These are phyloP conservation scores for Berkeleyomyces basicola DNA, from an alignment of 2,329 filamentous ascomycete species.

Conservation along the genomic window DNA sequence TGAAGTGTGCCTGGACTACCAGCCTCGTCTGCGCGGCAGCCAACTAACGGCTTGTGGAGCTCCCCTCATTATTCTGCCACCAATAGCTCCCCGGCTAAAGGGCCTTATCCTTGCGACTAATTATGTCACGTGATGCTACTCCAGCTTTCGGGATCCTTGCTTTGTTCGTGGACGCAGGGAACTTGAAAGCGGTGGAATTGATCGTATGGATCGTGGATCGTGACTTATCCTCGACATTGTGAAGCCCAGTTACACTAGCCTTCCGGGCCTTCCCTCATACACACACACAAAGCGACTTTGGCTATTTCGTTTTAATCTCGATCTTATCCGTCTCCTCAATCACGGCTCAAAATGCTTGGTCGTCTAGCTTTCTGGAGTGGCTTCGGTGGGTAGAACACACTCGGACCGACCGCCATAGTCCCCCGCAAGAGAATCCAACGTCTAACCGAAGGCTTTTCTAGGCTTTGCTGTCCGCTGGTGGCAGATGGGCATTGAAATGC, in stretches of 20 bases:
- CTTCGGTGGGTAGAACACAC: constrained; percentile 53
- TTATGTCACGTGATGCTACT: neutral
- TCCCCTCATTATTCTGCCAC: neutral
- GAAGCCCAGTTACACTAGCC: neutral
- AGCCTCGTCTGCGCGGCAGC: neutral
- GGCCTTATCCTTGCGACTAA: neutral
- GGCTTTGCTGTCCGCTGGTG: constrained; percentile 83
- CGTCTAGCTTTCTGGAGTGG: constrained; percentile 69
- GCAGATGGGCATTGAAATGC: constrained; percentile 98
- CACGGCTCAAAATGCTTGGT: constrained; percentile 35
- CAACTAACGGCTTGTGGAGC: neutral
- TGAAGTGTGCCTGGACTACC: neutral
- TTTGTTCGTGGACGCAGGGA: neutral
- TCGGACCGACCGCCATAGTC: neutral
- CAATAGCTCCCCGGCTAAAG: neutral
- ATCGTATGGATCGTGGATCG: no score
- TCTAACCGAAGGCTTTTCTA: constrained; percentile 24
- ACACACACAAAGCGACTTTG: neutral
- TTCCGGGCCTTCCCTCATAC: neutral
- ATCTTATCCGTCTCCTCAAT: neutral
- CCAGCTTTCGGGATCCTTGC: neutral
- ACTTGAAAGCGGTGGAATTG: no score
- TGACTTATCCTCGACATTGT: no score
- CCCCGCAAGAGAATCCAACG: neutral
- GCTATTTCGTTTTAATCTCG: neutral